Evolutionary conservation across 1,284 basidiomycete genomes (phyloP).

Genomic region (Malassezia globosa): DNA sequence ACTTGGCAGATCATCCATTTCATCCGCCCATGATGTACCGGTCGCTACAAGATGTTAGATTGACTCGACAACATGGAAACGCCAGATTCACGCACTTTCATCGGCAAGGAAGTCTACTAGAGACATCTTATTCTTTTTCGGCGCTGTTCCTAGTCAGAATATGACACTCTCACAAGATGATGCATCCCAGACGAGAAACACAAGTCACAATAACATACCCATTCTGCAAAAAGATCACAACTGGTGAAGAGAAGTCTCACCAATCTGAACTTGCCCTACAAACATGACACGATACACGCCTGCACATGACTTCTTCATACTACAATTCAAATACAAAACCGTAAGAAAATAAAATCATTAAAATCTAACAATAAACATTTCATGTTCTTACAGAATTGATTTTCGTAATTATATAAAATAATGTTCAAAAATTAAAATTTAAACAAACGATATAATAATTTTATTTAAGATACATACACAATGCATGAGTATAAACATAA

Average conservation of each 20-base stretch:
- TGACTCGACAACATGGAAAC: too few relatives aligned
- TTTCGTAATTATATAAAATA: not conserved
- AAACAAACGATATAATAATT: slow-evolving; percentile 1
- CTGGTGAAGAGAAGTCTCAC: not conserved
- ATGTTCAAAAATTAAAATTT: not conserved
- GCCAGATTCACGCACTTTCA: slow-evolving; percentile 22
- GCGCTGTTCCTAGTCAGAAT: too few relatives aligned
- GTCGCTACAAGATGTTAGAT: slow-evolving; percentile 17
- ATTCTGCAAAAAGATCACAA: not conserved
- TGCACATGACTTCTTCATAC: too few relatives aligned
- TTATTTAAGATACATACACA: too few relatives aligned
- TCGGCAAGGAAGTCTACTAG: slow-evolving; percentile 44
- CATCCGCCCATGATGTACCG: slow-evolving; percentile 46
- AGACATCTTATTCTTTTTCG: slow-evolving; percentile 40
- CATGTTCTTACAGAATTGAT: not conserved
- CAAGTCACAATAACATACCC: not conserved
- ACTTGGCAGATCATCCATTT: slow-evolving; percentile 42
- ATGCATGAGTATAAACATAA: not conserved
- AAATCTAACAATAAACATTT: not conserved
- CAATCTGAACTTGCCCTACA: too few relatives aligned
- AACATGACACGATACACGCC: too few relatives aligned
- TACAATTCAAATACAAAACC: too few relatives aligned
- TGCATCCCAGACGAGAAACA: too few relatives aligned
- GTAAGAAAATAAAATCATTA: not conserved
- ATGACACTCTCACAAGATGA: too few relatives aligned